Conservation (phyloP, 257 asterid species). For the Nicotiana attenuata region DNA sequence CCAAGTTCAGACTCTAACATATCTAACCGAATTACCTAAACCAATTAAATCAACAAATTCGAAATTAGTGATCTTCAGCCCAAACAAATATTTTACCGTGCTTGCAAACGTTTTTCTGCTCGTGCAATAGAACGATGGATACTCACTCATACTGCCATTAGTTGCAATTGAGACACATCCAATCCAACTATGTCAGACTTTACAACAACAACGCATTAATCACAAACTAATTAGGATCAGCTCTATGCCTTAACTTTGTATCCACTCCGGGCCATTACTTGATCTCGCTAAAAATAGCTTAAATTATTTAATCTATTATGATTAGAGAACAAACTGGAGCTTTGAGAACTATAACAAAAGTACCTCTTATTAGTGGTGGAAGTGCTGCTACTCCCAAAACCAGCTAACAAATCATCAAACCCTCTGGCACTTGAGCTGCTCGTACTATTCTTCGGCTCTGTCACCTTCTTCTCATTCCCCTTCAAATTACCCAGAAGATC, state of each 20-base stretch:
- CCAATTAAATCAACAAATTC: background rate
- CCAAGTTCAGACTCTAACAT: background rate
- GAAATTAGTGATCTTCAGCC: background rate
- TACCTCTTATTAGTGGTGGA: constrained; percentile 59
- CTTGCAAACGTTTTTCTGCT: background rate
- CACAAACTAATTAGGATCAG: background rate
- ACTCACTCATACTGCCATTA: background rate
- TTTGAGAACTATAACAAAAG: background rate
- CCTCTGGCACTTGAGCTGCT: constrained; percentile 47
- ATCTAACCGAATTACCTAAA: background rate
- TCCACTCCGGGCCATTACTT: background rate
- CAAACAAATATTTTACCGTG: background rate
- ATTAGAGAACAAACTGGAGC: background rate
- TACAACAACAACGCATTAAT: too few species aligned
- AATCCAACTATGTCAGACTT: background rate
- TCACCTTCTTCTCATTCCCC: constrained; percentile 41
- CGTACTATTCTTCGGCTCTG: constrained; percentile 35
- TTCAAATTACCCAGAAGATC: constrained; percentile 45
- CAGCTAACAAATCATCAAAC: constrained; percentile 71
- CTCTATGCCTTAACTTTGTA: background rate
- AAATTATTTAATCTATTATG: background rate
- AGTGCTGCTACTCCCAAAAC: constrained; percentile 52
- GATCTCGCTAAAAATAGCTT: background rate
- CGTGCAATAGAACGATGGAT: background rate
- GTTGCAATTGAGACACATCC: background rate